A percentile compares a stretch with the other conserved stretches of the same genome.
Evolutionary conservation across 2,329 filamentous ascomycete species (phyloP).

Genomic region (Taxawa tesnikishii): DNA sequence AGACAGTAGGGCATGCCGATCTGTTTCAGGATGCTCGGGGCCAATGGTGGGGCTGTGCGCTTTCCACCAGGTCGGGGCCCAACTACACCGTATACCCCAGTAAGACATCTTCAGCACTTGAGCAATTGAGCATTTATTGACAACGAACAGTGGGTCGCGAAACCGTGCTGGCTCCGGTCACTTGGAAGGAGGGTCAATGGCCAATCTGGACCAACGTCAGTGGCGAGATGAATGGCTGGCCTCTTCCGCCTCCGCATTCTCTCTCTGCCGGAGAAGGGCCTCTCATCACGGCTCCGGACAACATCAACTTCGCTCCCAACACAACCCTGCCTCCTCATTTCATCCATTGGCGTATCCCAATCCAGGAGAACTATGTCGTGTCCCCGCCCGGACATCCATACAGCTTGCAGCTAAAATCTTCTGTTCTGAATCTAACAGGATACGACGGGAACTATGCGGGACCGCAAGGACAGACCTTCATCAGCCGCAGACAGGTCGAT

Average conservation of each 20-base stretch:
- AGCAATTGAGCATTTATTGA: no score
- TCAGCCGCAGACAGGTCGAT: slow-evolving; percentile 42
- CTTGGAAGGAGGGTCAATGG: slow-evolving; percentile 33
- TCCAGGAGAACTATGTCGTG: slow-evolving; percentile 27
- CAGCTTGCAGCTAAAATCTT: slow-evolving; percentile 36
- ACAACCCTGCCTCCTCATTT: slow-evolving; percentile 40
- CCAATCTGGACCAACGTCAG: slow-evolving; percentile 26
- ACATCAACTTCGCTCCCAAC: slow-evolving; percentile 33
- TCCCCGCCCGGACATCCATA: slow-evolving; percentile 31
- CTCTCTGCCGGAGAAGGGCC: slow-evolving; percentile 29
- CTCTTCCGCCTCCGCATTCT: slow-evolving; percentile 22
- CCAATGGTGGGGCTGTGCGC: slow-evolving; percentile 40
- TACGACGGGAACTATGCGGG: slow-evolving; percentile 37
- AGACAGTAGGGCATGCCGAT: slow-evolving; percentile 46
- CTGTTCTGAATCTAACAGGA: slow-evolving; percentile 41
- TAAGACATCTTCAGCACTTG: no score
- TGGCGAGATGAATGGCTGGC: slow-evolving; percentile 32
- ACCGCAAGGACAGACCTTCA: slow-evolving; percentile 37
- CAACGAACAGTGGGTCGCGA: slow-evolving; percentile 48
- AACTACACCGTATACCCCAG: slow-evolving; percentile 33
- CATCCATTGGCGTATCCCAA: slow-evolving; percentile 43
- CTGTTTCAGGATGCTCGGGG: slow-evolving; percentile 39
- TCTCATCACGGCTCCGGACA: slow-evolving; percentile 30
- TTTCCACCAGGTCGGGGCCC: slow-evolving; percentile 34
- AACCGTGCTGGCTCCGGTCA: slow-evolving; percentile 35